Percentiles rank a stretch among this genome's conserved stretches.
Evolutionary conservation across 1,284 basidiomycete species (phyloP).

Genomic region (Cutaneotrichosporon daszewskae): DNA sequence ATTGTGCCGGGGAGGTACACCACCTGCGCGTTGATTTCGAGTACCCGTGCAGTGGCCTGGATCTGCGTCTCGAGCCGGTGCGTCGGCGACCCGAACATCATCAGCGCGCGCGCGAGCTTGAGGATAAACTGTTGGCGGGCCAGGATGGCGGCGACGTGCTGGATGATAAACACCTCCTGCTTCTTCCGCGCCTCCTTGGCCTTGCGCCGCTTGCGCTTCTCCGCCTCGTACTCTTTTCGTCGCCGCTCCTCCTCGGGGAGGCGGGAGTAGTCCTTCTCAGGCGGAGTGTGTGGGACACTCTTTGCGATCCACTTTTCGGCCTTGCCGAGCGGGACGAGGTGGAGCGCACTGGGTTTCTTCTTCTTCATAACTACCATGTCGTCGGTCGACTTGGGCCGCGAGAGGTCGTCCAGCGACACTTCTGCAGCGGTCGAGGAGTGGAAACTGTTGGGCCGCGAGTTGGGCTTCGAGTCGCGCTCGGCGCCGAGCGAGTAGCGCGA

Average conservation of each 20-base stretch:
- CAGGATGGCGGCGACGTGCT: conserved; percentile 80
- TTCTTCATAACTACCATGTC: conserved; percentile 28
- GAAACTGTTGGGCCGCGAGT: conserved; percentile 2
- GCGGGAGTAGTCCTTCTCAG: neutral
- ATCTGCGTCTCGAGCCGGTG: conserved; percentile 84
- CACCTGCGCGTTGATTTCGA: conserved; percentile 77
- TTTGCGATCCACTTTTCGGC: conserved; percentile 38
- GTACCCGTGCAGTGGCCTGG: conserved; percentile 73
- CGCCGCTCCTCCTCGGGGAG: conserved; percentile 47
- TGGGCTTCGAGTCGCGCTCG: neutral
- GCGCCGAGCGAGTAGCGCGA: conserved; percentile 52
- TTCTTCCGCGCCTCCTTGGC: conserved; percentile 61
- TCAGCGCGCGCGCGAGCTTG: conserved; percentile 80
- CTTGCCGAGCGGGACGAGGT: conserved; percentile 24
- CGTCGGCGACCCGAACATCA: conserved; percentile 93
- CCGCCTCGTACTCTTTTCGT: conserved; percentile 53
- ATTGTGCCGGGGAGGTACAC: conserved; percentile 82
- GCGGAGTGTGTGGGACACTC: neutral
- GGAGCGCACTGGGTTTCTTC: conserved; percentile 22
- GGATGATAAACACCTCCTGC: conserved; percentile 77
- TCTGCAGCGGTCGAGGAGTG: neutral
- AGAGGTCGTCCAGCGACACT: conserved; percentile 1
- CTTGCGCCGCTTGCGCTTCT: conserved; percentile 49
- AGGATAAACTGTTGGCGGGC: conserved; percentile 83
- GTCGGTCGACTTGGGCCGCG: conserved; percentile 27